These are phyloP conservation scores for Xylariaceae sp. DNA, from an alignment of 2,329 filamentous ascomycete genomes.

Conservation along the genomic window DNA sequence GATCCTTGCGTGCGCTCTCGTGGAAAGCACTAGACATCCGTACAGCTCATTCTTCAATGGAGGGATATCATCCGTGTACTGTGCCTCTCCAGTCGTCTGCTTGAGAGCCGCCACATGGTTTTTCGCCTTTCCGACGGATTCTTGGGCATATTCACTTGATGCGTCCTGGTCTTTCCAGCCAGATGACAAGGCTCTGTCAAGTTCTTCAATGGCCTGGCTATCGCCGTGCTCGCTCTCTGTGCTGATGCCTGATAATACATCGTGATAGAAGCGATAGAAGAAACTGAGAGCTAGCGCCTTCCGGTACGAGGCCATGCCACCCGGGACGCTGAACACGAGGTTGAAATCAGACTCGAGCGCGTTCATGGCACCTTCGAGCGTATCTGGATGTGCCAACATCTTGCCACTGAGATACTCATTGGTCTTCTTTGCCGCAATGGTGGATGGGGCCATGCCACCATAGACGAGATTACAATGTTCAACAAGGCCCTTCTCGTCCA, in stretches of 20 bases:
- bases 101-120: constrained; percentile 90
- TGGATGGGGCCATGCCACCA: constrained; percentile 92
- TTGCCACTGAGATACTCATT: constrained; percentile 76
- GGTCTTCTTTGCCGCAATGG: constrained; percentile 81
- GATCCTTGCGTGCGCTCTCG: constrained; percentile 85
- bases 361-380: constrained; percentile 86
- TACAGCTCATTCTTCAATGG: constrained; percentile 84
- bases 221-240: constrained; percentile 57
- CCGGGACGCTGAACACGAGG: constrained; percentile 85
- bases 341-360: constrained; percentile 89
- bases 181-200: constrained; percentile 80
- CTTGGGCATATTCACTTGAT: constrained; percentile 77
- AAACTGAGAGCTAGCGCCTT: constrained; percentile 89
- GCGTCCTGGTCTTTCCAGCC: constrained; percentile 78
- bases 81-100: constrained; percentile 90
- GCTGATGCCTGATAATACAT: constrained; percentile 69
- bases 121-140: constrained; percentile 81
- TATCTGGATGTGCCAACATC: constrained; percentile 77
- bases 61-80: constrained; percentile 96
- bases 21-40: constrained; percentile 84
- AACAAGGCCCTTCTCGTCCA: constrained; percentile 71
- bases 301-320: constrained; percentile 95
- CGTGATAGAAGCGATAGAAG: constrained; percentile 97
- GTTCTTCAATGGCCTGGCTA: constrained; percentile 76
- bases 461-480: constrained; percentile 81